Evolutionary conservation across 2,329 filamentous ascomycete genomes (phyloP).

Genomic region (Colletotrichum sp.): DNA sequence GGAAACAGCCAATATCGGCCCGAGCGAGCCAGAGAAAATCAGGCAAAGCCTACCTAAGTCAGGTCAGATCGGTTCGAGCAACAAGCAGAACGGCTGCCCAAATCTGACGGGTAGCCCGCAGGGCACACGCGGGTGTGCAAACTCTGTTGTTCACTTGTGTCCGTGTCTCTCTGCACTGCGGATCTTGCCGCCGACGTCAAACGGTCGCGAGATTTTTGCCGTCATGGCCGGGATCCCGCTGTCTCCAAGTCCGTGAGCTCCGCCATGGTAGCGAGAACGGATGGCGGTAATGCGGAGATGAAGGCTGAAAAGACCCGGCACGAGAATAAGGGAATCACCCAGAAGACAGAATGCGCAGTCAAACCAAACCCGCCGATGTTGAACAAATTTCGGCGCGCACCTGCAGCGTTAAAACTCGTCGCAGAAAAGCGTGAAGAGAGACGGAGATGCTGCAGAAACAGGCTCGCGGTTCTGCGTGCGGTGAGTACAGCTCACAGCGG

Average conservation of each 20-base stretch:
- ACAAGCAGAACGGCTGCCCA: constrained; percentile 12
- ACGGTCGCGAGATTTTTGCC: background rate
- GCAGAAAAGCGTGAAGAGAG: background rate
- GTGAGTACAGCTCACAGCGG: background rate
- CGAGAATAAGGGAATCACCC: background rate
- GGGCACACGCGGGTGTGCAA: background rate
- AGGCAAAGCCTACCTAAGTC: background rate
- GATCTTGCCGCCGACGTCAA: constrained; percentile 6
- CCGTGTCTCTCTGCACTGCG: constrained; percentile 2
- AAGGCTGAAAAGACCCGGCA: background rate
- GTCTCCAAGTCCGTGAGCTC: background rate
- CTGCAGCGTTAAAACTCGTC: background rate
- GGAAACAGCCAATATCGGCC: background rate
- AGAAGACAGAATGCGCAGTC: background rate
- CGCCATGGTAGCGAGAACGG: background rate
- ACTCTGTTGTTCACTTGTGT: background rate
- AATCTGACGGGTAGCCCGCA: background rate
- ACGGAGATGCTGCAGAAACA: background rate
- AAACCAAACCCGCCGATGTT: background rate
- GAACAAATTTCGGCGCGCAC: background rate
- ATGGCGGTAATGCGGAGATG: background rate
- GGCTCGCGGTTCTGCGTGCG: background rate
- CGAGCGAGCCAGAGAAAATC: background rate
- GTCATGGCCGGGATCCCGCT: background rate
- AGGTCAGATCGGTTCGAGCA: background rate